These are phyloP conservation scores for Agaricus sinodeliciosus DNA, from an alignment of 768 basidiomycete genomes.

Conservation along the genomic window DNA sequence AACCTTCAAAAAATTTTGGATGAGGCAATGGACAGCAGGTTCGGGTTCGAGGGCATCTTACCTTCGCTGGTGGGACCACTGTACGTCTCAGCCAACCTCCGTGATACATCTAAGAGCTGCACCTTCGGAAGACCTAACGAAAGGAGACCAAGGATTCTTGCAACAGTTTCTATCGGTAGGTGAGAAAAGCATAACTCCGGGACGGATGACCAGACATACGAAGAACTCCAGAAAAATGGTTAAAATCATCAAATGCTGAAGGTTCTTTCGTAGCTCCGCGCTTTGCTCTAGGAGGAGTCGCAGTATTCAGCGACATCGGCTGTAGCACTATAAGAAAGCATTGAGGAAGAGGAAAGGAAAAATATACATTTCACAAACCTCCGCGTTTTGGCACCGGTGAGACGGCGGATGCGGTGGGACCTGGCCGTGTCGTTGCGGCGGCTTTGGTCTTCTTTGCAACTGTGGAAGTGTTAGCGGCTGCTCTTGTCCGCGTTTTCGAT, in stretches of 20 bases:
- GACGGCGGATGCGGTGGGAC: constrained; percentile 25
- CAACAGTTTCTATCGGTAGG: background rate
- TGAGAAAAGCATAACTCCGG: background rate
- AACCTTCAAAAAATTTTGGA: constrained; percentile 33
- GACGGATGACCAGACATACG: constrained; percentile 32
- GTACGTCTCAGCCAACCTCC: constrained; percentile 51
- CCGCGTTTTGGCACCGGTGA: constrained; percentile 37
- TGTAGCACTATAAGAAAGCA: constrained; percentile 21
- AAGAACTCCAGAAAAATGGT: constrained; percentile 40
- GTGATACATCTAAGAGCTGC: constrained; percentile 56
- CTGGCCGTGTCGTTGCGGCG: constrained; percentile 13
- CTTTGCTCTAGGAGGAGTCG: constrained; percentile 21
- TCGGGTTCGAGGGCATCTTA: constrained; percentile 18
- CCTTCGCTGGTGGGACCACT: constrained; percentile 38
- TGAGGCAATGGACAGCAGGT: background rate
- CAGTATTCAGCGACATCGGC: constrained; percentile 21
- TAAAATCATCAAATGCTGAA: constrained; percentile 32
- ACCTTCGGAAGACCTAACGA: constrained; percentile 62
- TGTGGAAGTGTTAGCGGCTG: constrained; percentile 14
- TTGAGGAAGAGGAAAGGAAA: background rate
- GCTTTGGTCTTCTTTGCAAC: constrained; percentile 19
- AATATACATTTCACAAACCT: constrained; percentile 17
- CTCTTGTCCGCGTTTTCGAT: constrained; percentile 15
- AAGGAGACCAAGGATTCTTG: constrained; percentile 60
- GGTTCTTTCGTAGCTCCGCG: constrained; percentile 12